Evolutionary conservation across 441 rosid species (phyloP).

Genomic region (Melastoma candidum): DNA sequence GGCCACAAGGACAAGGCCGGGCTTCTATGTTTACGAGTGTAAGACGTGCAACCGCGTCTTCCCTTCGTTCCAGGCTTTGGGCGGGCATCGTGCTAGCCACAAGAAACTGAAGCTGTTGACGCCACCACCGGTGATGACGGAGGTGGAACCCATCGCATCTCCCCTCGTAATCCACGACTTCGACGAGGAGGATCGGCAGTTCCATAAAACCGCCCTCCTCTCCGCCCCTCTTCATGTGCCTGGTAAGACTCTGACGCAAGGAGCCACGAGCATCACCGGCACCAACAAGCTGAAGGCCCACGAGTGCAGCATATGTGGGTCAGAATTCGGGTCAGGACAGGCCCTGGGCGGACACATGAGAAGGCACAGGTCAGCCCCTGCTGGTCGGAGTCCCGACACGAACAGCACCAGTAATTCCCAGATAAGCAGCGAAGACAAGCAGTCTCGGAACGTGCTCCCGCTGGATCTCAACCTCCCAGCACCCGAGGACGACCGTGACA

Average conservation of each 20-base stretch:
- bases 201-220: conserved; percentile 10
- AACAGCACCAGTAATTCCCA: background rate
- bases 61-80: conserved; percentile 88
- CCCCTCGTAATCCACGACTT: conserved; percentile 10
- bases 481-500: conserved; percentile 59
- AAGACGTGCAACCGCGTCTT: conserved; percentile 75
- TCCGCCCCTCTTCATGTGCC: conserved; percentile 19
- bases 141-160: conserved; percentile 26
- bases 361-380: conserved; percentile 50
- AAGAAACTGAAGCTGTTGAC: conserved; percentile 44
- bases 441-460: conserved; percentile 31
- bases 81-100: conserved; percentile 96
- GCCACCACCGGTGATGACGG: conserved; percentile 3
- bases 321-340: conserved; percentile 84
- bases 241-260: conserved; percentile 14
- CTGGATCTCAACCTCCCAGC: conserved; percentile 98
- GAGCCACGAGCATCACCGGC: conserved; percentile 1
- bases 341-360: conserved; percentile 98
- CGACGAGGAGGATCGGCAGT: conserved; percentile 8
- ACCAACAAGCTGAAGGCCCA: conserved; percentile 48
- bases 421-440: conserved; percentile 16
- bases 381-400: conserved; percentile 1
- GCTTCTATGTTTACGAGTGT: conserved; percentile 69
- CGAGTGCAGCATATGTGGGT: conserved; percentile 86
- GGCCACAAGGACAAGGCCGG: conserved; percentile 23